These are phyloP conservation scores for Durotheca rogersii DNA, from an alignment of 495 filamentous ascomycete species.

Conservation along the genomic window DNA sequence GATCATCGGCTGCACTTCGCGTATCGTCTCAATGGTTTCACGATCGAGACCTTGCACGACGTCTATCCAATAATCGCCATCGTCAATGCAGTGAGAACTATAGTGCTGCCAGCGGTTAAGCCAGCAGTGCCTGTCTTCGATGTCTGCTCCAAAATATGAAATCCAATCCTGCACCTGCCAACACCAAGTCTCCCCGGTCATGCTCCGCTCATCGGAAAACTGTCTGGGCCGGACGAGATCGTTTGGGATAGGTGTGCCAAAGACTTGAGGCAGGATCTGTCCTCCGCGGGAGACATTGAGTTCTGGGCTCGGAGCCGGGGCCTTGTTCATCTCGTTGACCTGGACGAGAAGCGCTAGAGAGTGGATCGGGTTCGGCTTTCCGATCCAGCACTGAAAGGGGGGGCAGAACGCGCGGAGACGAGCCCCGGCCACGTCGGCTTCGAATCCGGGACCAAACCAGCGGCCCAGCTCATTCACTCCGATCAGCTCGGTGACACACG, in stretches of 20 bases:
- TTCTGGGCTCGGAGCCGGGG: neutral
- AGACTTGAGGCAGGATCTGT: neutral
- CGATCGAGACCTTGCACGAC: neutral
- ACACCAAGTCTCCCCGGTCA: neutral
- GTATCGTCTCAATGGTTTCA: neutral
- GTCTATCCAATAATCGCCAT: neutral
- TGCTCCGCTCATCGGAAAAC: neutral
- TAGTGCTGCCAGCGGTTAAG: neutral
- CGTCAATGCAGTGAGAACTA: neutral
- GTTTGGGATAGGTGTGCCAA: too few relatives aligned
- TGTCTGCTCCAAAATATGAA: neutral
- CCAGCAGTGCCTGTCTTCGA: neutral
- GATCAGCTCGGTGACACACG: too few relatives aligned
- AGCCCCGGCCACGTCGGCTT: neutral
- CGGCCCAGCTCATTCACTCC: too few relatives aligned
- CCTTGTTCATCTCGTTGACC: neutral
- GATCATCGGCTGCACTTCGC: neutral
- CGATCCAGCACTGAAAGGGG: neutral
- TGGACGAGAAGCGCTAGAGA: neutral
- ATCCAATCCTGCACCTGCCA: neutral
- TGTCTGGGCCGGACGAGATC: too few relatives aligned
- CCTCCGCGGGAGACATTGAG: neutral
- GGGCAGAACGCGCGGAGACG: neutral
- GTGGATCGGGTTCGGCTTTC: neutral
- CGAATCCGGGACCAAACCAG: neutral